These are phyloP conservation scores for Musa balbisiana DNA, from an alignment of 202 grass and related monocot genomes.

Conservation along the genomic window DNA sequence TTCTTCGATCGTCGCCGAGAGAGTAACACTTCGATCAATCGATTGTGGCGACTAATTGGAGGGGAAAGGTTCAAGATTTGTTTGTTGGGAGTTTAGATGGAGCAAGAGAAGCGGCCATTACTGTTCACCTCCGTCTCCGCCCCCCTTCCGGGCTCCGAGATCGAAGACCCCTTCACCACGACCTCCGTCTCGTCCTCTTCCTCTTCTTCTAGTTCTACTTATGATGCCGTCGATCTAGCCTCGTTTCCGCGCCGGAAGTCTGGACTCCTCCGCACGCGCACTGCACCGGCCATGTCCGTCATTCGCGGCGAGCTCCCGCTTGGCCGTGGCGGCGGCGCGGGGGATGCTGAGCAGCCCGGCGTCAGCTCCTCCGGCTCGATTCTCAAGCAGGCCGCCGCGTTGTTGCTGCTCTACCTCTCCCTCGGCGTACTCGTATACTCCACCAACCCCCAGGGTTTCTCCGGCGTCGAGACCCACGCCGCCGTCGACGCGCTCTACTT, in stretches of 20 bases:
- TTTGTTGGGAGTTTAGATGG: neutral
- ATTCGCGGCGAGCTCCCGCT: neutral
- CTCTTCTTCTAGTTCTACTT: neutral
- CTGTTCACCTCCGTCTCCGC: neutral
- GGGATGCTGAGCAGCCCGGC: neutral
- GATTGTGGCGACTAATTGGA: no score
- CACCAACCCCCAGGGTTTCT: neutral
- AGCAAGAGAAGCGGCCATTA: neutral
- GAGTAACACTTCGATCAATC: no score
- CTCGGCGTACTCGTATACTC: slow-evolving; percentile 1
- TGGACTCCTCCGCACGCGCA: neutral
- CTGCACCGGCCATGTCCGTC: slow-evolving; percentile 1
- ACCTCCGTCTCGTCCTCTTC: neutral
- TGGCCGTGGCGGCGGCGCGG: neutral
- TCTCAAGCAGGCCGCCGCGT: neutral
- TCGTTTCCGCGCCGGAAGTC: neutral
- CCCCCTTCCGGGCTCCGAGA: neutral
- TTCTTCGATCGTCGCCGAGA: no score
- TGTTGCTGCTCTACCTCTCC: neutral
- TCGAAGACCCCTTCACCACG: neutral
- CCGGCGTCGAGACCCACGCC: neutral
- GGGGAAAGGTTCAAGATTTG: no score
- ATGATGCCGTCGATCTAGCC: neutral
- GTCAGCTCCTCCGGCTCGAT: neutral
- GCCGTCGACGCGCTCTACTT: slow-evolving; percentile 6